Evolutionary conservation across 306 rosid genomes (phyloP), one percentile per base, ranked within the genome.

Genomic region (Cucumis melo): DNA sequence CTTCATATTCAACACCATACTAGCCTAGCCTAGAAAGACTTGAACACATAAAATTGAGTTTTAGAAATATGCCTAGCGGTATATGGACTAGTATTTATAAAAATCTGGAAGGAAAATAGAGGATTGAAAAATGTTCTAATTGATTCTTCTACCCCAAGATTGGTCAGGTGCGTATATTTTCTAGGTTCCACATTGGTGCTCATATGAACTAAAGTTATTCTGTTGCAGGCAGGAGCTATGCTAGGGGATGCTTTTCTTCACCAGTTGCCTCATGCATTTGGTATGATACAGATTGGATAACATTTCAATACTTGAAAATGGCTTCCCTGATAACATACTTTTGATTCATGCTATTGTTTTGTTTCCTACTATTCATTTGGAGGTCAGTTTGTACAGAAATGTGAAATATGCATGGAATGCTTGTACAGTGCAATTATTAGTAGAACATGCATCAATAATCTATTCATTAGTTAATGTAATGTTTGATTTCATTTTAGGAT

Each of bases 241-340:
- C 77, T 93, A 78, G 98, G 98, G 50, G 98, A 93, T 84, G 97
- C 98, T 75, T 93, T 93, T 85, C 97, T 93, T 85, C 98, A 93
- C 87, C 98, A 93, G 81, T 75, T 93, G 80, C 98, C 98, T 0
- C 98, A 93, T 85, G 98, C 98, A 70, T 90, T 93, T 86, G 98
- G 98, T 93, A 90, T 61, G 88, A 24, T 41, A 75, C 72, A 29
- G 81, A 62, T 79, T 44, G 51, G 36, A 82, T 48, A 65, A 6
- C 29, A 42, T 80, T 53, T 21, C 65, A 44, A 24, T 68, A 10
- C 55, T 23, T 70, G 38, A 70, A 20, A 70, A 70, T 44, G 75
- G 13, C 58, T 46, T 67, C 34, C 75, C 38, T 70, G 13, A 15
- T 23, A 12, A n/a, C 58, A 13, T 46, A 21, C 39, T 2, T 46